A percentile compares a stretch with the other conserved stretches of the same genome.
Conservation (phyloP, 345 rosid species). For the Luvunga scandens region DNA sequence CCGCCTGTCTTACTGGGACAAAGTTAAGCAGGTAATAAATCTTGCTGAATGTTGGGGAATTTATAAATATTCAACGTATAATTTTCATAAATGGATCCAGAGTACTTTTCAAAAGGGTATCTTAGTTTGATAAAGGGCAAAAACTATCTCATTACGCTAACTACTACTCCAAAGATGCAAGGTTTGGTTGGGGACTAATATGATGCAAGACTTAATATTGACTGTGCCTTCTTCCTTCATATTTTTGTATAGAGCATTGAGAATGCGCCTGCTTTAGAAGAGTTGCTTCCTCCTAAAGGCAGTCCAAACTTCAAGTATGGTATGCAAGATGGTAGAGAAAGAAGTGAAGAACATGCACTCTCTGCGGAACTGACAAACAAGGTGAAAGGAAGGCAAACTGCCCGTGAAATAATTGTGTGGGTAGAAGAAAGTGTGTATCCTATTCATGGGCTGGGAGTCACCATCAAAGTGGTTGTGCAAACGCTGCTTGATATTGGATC, state of each 20-base stretch:
- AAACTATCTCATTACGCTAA: too few species aligned
- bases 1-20: slow-evolving; percentile 97
- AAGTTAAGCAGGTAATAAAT: slow-evolving; percentile 79
- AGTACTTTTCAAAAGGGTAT: not conserved
- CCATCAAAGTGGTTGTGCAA: slow-evolving; percentile 72
- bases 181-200: not conserved
- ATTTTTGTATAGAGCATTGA: slow-evolving; percentile 69
- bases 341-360: slow-evolving; percentile 60
- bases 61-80: not conserved
- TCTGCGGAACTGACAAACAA: slow-evolving; percentile 71
- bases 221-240: slow-evolving; percentile 11
- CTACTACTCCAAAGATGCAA: not conserved
- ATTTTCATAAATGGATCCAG: not conserved
- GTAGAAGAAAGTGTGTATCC: slow-evolving; percentile 74
- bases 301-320: slow-evolving; percentile 66
- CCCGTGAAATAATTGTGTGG: slow-evolving; percentile 82
- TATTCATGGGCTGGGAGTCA: slow-evolving; percentile 61
- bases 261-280: slow-evolving; percentile 81
- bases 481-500: slow-evolving; percentile 94
- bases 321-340: slow-evolving; percentile 63
- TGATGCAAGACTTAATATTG: not conserved
- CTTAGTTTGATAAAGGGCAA: too few species aligned
- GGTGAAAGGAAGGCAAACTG: slow-evolving; percentile 84
- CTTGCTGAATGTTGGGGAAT: not conserved
- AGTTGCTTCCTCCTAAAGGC: slow-evolving; percentile 86